Conservation (phyloP, 2,329 filamentous ascomycete species). For the Curvularia sp. region DNA sequence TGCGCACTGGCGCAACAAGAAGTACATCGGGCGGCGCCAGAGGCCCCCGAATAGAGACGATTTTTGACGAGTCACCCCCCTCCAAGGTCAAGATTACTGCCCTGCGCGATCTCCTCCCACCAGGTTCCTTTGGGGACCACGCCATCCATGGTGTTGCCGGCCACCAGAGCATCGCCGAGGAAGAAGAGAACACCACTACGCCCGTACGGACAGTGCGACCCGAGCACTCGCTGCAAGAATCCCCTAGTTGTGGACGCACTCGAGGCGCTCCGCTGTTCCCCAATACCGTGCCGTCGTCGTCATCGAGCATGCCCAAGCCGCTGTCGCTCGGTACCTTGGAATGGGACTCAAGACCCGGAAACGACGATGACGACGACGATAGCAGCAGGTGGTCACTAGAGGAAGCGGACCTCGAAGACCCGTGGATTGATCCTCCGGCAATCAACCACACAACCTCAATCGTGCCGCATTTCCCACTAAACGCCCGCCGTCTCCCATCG, state of each 20-base stretch:
- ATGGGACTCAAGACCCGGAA: conserved; percentile 49
- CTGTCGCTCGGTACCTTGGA: conserved; percentile 51
- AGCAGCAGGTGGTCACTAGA: conserved; percentile 53
- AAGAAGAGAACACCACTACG: conserved; percentile 59
- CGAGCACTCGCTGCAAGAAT: conserved; percentile 46
- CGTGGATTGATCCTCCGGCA: conserved; percentile 51
- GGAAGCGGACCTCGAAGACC: conserved; percentile 47
- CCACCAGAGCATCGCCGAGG: conserved; percentile 57
- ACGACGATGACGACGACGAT: conserved; percentile 41
- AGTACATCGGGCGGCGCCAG: conserved; percentile 68
- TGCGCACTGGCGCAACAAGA: conserved; percentile 73
- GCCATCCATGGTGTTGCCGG: conserved; percentile 42
- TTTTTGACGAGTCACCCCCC: conserved; percentile 78
- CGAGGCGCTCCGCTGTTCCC: conserved; percentile 48
- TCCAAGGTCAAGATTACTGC: conserved; percentile 54
- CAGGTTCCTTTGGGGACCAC: conserved; percentile 53
- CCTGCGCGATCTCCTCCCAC: conserved; percentile 58
- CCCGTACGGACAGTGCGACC: conserved; percentile 54
- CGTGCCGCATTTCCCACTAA: conserved; percentile 43
- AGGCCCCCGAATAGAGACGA: conserved; percentile 74
- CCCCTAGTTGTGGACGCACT: conserved; percentile 43
- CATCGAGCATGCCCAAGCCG: conserved; percentile 53
- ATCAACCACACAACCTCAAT: conserved; percentile 42
- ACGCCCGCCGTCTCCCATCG: conserved; percentile 38
- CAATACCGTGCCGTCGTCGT: conserved; percentile 53